A percentile compares a stretch with the other conserved stretches of the same genome.
Evolutionary conservation across 1,139 yeast genomes (phyloP).

Genomic region (Scheffersomyces illinoinensis): DNA sequence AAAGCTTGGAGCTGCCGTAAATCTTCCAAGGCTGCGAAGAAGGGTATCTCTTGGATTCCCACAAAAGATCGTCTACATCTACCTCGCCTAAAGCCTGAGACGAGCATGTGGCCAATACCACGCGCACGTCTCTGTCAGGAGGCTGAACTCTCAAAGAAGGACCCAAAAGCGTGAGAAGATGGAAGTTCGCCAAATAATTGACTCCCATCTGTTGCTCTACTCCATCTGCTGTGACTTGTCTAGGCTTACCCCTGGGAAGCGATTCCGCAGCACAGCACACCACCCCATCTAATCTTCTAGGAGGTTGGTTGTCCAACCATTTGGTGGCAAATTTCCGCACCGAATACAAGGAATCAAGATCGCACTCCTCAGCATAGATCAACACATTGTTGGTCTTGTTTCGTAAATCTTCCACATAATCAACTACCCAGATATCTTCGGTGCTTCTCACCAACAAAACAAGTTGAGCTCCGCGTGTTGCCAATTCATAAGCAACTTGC

Average conservation of each 20-base stretch:
- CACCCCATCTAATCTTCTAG: slow-evolving; percentile 86
- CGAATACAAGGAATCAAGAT: slow-evolving; percentile 70
- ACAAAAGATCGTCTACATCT: slow-evolving; percentile 66
- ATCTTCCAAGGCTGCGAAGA: slow-evolving; percentile 65
- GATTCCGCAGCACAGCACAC: slow-evolving; percentile 86
- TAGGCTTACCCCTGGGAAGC: slow-evolving; percentile 61
- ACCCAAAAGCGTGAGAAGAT: slow-evolving; percentile 70
- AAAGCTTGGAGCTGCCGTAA: slow-evolving; percentile 79
- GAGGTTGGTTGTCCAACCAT: slow-evolving; percentile 91
- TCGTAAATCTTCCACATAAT: slow-evolving; percentile 76
- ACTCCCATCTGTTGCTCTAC: slow-evolving; percentile 81
- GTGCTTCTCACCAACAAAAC: slow-evolving; percentile 67
- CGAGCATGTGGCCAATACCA: slow-evolving; percentile 73
- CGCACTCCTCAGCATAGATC: slow-evolving; percentile 88
- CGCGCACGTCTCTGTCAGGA: slow-evolving; percentile 89
- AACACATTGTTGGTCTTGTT: slow-evolving; percentile 66
- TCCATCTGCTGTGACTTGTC: slow-evolving; percentile 76
- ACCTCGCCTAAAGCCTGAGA: slow-evolving; percentile 72
- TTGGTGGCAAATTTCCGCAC: slow-evolving; percentile 90
- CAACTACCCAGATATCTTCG: slow-evolving; percentile 75
- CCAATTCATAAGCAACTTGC: slow-evolving; percentile 69
- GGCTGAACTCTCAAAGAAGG: slow-evolving; percentile 89
- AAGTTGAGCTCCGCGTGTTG: slow-evolving; percentile 82
- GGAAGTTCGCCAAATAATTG: slow-evolving; percentile 80
- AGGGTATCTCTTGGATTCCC: slow-evolving; percentile 64